Base-by-base conservation (phyloP, 495 filamentous ascomycete genomes). In the Aspergillus carlsbadensis region DNA sequence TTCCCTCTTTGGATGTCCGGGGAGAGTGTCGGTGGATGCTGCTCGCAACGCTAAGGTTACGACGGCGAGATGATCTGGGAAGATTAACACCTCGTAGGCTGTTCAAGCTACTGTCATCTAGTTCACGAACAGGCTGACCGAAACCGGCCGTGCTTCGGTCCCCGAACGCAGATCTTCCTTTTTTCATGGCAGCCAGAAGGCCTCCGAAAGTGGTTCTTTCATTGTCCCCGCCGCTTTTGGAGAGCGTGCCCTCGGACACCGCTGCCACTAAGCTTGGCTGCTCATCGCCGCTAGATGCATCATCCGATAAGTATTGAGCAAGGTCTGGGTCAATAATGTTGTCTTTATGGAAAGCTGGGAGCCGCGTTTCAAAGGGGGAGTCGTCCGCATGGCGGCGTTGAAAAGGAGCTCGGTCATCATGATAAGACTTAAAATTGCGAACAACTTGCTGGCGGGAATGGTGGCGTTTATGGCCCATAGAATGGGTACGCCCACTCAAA, bases 291-390 rank as follows among this genome's bases (percentile, higher is more conserved):
- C 89, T 97, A 2, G 90, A 93, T 18, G 86, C 91, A 62, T 92
- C 88, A 69, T 99, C 95, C 15, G 94, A 98, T 77, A 98, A 87
- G 72, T 93, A 98, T 24, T 91, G 90, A 2, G 92, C 92, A 14
- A 98, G 76, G 63, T 98, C 95, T 3, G 95, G 93, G 64, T 99
- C 95, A 65, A 98, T 98, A 60, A 99, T 96, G 63, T 90, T 97
- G 66, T 99, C 95, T 61, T 91, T 91, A 65, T 98, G 95, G 62
- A 98, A 98, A 24, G 93, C 91, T 33, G 92, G 87, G 7, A 96
- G 78, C 13, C 84, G 81, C n/a, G 82, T 77, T 52, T 84, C 85
- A 46, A 77, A 79, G 15, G 75, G 70, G 24, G 83, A 74, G 45
- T 96, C 89, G 50, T 86, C 84, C 17, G 61, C 69, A 44, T 82